Conservation (phyloP, 345 rosid genomes). For the Dipteronia dyeriana region DNA sequence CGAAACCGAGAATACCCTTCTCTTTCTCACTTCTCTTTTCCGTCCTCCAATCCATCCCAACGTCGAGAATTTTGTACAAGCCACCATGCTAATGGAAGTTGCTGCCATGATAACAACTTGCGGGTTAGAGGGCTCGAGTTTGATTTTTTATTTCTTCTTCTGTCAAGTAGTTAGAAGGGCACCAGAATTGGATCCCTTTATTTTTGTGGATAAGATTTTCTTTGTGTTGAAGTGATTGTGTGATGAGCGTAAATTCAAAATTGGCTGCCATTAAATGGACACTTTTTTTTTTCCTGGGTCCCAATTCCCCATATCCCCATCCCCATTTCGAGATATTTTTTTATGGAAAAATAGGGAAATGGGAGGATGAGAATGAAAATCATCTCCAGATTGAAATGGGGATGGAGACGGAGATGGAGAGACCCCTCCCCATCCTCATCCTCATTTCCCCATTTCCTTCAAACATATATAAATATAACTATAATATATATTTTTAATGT, state of each 20-base stretch:
- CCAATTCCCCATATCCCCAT: too few relatives aligned
- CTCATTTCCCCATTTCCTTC: too few relatives aligned
- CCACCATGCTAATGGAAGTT: conserved; percentile 52
- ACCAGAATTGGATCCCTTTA: conserved; percentile 12
- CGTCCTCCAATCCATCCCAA: conserved; percentile 37
- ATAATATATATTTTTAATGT: too few relatives aligned
- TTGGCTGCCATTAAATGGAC: not conserved
- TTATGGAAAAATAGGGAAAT: too few relatives aligned
- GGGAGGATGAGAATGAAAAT: too few relatives aligned
- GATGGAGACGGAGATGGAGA: too few relatives aligned
- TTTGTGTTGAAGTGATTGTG: conserved; percentile 12
- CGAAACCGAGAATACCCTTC: conserved; percentile 27
- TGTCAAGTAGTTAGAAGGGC: not conserved
- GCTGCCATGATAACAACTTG: conserved; percentile 39
- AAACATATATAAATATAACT: too few relatives aligned
- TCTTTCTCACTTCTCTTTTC: conserved; percentile 15
- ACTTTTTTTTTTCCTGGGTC: too few relatives aligned
- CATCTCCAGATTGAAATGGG: too few relatives aligned
- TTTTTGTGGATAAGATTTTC: conserved; percentile 38
- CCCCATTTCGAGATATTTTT: too few relatives aligned
- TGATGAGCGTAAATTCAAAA: not conserved
- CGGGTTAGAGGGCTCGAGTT: not conserved
- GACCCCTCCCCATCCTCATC: too few relatives aligned
- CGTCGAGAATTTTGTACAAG: conserved; percentile 51
- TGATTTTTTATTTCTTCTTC: not conserved